Evolutionary conservation across 331 rosid genomes (phyloP).

Genomic region (Phaseolus coccineus): DNA sequence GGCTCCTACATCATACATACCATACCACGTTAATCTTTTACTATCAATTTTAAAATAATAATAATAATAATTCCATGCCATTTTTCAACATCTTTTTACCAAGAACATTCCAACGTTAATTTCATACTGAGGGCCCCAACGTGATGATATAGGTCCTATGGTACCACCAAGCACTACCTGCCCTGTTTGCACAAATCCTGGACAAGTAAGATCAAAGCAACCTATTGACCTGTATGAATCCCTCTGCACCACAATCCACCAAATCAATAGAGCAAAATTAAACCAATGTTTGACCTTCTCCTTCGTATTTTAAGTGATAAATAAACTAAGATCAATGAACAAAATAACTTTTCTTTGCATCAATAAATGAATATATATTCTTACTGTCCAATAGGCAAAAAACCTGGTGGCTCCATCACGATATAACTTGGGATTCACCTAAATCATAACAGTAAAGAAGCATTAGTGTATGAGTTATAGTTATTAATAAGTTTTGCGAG

Average conservation of each 20-base stretch:
- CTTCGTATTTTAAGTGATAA: too few species aligned
- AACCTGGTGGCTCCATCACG: slow-evolving; percentile 57
- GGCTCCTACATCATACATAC: slow-evolving; percentile 44
- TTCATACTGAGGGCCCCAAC: slow-evolving; percentile 36
- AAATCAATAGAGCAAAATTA: background rate
- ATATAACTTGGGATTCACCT: slow-evolving; percentile 72
- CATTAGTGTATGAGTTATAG: background rate
- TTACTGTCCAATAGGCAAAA: slow-evolving; percentile 68
- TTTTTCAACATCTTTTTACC: slow-evolving; percentile 37
- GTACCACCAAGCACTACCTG: slow-evolving; percentile 54
- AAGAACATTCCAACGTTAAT: slow-evolving; percentile 47
- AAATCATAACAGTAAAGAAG: background rate
- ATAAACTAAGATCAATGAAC: background rate
- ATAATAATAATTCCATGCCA: too few species aligned
- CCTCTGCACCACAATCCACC: slow-evolving; percentile 34
- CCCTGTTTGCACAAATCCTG: slow-evolving; percentile 65
- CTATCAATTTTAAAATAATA: background rate
- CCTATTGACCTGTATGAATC: slow-evolving; percentile 66
- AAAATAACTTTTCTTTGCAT: background rate
- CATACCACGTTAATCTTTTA: too few species aligned
- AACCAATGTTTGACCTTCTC: background rate
- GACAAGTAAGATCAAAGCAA: slow-evolving; percentile 70
- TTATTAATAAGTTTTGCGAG: background rate
- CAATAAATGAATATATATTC: background rate
- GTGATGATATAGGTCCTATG: slow-evolving; percentile 44